Evolutionary conservation across 345 rosid species (phyloP), one percentile per base, ranked within the genome.

Genomic region (Hypericum perforatum): DNA sequence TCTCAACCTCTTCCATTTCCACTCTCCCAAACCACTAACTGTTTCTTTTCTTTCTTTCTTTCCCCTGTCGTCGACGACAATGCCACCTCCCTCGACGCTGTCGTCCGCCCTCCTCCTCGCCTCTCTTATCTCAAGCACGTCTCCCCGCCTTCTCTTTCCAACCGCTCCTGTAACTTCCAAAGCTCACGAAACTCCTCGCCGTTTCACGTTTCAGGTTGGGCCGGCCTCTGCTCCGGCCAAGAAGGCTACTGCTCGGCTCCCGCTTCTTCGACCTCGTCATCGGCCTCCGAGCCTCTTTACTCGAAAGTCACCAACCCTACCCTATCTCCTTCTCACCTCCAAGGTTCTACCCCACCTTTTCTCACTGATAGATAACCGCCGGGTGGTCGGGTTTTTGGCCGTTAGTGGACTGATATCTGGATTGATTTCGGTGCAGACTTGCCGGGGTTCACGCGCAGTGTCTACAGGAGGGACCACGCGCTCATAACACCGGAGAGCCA

Each of bases 391-490:
- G 15, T 41, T 16, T 5, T 14, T 57, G 16, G 6, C 7, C 32
- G 6, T 37, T 5, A 32, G 43, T 50, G 16, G 39, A 41, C 44
- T 10, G n/a, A 47, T 29, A 15, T 44, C 44, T 41, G 68, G 49
- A 61, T 47, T 58, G 56, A 7, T 56, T 60, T 50, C 56, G 67
- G 43, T 53, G 59, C 81, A 87, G 98, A 91, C 69, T 74, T 91
- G 72, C 98, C 96, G 0, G 98, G 98, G 36, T 85, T 79, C 73
- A 85, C 95, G 49, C 70, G 96, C 64, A 91, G 98, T 60, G 88
- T 85, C 51, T 85, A 81, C 68, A 79, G 71, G 43, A 68, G 44
- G 15, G 90, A 85, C 62, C 98, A 87, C 73, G 96, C 98, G 47
- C 71, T 91, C 39, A 69, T 87, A 64, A 80, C 96, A 15, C 96